Evolutionary conservation across 163 green algal species (phyloP), one percentile per base, ranked within the genome.

Genomic region (Chlorella variabilis): DNA sequence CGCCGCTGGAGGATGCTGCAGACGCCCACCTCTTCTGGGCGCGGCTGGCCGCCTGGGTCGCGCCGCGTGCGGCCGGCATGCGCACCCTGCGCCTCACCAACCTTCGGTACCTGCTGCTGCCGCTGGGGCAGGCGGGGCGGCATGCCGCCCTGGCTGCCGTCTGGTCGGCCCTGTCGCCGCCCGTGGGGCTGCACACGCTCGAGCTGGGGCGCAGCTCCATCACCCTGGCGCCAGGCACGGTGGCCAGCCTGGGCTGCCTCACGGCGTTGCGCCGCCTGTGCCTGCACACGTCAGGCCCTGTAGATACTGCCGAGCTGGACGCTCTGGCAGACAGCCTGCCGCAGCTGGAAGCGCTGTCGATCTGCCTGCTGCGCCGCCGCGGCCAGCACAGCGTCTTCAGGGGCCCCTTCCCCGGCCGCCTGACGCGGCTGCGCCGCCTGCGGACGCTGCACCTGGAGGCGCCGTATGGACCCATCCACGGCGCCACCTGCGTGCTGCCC

Each of bases 301-400:
- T 78, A 23, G 71, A 66, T 8, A 42, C 27, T 27, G 33, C 49
- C 1, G 71, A 78, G 25, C 34, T 78, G 49, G 71, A 78, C 33
- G 9, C 21, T 13, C 23, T 66, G 25, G 48, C 33, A 11, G 29
- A n/a, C 13, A 18, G 49, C 13, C 23, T 78, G 71, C 56, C 49
- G 8, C 23, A 20, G 23, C 49, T 78, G 33, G 71, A 78, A 49
- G 49, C 38, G 33, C 71, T 78, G 42, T 23, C 25, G 5, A 33
- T 78, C 17, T 78, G 71, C 71, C 71, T 78, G 33, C 59, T 78
- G 71, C 70, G 70, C 21, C 71, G 56, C 45, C 71, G 71, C 33
- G 49, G 71, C 33, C 23, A 68, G 71, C n/a, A 38, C 21, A 65
- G 75, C 75, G 38, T 33, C 21, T 81, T 81, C 41, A 11, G 21